Evolutionary conservation across 192 early-diverging fungal species (phyloP).

Genomic region (Umbelopsis sp.): DNA sequence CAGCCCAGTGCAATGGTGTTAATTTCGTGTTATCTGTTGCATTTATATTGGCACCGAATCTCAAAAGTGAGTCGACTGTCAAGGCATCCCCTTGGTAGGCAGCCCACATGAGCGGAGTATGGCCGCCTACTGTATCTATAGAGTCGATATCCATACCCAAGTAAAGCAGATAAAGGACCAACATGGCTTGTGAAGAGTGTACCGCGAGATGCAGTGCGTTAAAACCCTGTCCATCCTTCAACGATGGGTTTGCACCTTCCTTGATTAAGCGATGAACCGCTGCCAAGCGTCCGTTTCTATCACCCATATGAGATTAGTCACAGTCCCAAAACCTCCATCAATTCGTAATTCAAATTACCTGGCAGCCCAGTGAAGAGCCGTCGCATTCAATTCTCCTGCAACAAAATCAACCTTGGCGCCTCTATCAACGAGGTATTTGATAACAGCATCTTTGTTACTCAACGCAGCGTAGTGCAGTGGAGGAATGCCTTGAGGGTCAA

Average conservation of each 20-base stretch:
- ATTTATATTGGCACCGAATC: slow-evolving; percentile 69
- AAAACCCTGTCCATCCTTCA: slow-evolving; percentile 85
- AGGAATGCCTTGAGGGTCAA: slow-evolving; percentile 71
- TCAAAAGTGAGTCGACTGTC: slow-evolving; percentile 70
- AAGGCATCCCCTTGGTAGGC: slow-evolving; percentile 83
- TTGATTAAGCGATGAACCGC: slow-evolving; percentile 74
- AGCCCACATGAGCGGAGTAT: slow-evolving; percentile 95
- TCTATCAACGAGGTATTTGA: slow-evolving; percentile 77
- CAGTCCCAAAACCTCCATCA: not conserved
- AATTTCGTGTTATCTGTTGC: slow-evolving; percentile 72
- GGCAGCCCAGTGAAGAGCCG: slow-evolving; percentile 93
- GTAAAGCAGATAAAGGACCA: slow-evolving; percentile 75
- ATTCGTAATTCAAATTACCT: slow-evolving; percentile 45
- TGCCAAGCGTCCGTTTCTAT: slow-evolving; percentile 72
- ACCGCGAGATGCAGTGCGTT: slow-evolving; percentile 88
- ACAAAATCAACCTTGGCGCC: slow-evolving; percentile 75
- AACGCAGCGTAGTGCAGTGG: slow-evolving; percentile 89
- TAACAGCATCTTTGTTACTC: slow-evolving; percentile 69
- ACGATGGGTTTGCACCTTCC: slow-evolving; percentile 73
- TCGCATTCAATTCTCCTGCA: slow-evolving; percentile 79
- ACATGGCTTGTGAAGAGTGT: slow-evolving; percentile 79
- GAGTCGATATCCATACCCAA: slow-evolving; percentile 74
- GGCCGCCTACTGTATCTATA: slow-evolving; percentile 73
- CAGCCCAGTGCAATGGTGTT: slow-evolving; percentile 91
- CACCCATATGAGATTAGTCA: not conserved